Evolutionary conservation across 75 land plant genomes (phyloP).

Genomic region (Pinus tabuliformis): DNA sequence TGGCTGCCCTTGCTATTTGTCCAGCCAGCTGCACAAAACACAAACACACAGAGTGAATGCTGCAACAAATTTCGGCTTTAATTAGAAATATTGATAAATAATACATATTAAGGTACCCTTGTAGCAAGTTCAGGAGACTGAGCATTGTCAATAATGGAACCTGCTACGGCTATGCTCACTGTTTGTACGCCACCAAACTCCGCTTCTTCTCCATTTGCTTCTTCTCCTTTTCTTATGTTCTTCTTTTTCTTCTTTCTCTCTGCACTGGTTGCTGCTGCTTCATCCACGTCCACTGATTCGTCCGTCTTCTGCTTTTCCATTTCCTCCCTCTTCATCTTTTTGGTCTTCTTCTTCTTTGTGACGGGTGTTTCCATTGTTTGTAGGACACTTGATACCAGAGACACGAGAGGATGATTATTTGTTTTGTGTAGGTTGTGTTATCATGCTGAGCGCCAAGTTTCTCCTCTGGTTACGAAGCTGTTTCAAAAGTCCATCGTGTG

Average conservation of each 20-base stretch:
- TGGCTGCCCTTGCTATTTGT: slow-evolving; percentile 95
- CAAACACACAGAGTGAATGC: neutral
- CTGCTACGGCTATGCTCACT: slow-evolving; percentile 84
- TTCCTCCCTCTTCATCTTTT: no score
- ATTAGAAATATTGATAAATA: neutral
- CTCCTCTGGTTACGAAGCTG: no score
- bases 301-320: no score
- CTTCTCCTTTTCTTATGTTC: neutral
- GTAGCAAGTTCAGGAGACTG: slow-evolving; percentile 89
- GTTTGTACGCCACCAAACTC: slow-evolving; percentile 26
- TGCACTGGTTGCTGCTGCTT: neutral
- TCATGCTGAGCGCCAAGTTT: no score
- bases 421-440: no score
- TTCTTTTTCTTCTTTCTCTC: slow-evolving; percentile 8
- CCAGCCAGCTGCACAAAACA: slow-evolving; percentile 70
- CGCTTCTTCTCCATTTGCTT: slow-evolving; percentile 11
- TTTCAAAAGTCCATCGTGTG: no score
- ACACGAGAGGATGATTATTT: no score
- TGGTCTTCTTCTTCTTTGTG: no score
- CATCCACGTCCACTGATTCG: neutral
- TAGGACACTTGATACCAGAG: no score
- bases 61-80: neutral
- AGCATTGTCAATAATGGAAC: slow-evolving; percentile 84
- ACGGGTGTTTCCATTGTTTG: no score
- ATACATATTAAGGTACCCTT: slow-evolving; percentile 29